These are phyloP conservation scores for Selaginella tamariscina DNA, from an alignment of 75 land plant genomes.

Conservation along the genomic window DNA sequence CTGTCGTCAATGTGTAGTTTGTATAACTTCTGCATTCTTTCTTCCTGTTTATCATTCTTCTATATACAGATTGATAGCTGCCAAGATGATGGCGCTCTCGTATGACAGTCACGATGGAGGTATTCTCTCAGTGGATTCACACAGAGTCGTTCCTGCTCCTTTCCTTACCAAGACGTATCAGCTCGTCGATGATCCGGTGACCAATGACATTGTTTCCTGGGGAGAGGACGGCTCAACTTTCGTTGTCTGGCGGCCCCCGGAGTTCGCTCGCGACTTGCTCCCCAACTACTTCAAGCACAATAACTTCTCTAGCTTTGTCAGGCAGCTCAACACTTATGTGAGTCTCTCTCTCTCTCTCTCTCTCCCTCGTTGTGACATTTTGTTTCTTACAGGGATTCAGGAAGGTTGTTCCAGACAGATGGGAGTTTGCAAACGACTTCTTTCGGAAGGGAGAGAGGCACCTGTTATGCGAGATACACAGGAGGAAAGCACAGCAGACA, in stretches of 20 bases:
- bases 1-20: too few relatives aligned
- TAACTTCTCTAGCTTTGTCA: constrained; percentile 96
- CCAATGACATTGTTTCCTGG: constrained; percentile 34
- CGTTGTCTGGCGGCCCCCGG: constrained; percentile 66
- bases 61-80: too few relatives aligned
- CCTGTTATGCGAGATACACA: constrained; percentile 9
- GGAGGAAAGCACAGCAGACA: background rate
- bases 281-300: constrained; percentile 93
- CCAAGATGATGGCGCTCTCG: constrained; percentile 1
- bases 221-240: constrained; percentile 49
- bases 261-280: constrained; percentile 61
- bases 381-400: constrained; percentile 3
- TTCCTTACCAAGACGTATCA: constrained; percentile 37
- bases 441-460: constrained; percentile 4
- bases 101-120: background rate
- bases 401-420: constrained; percentile 8
- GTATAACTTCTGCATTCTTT: too few relatives aligned
- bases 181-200: constrained; percentile 34
- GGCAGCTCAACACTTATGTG: constrained; percentile 94
- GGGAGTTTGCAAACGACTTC: constrained; percentile 12
- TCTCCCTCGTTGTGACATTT: background rate
- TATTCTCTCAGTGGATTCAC: constrained; percentile 6
- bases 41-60: too few relatives aligned
- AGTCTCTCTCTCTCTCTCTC: constrained; percentile 13
- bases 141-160: constrained; percentile 30